Base-by-base conservation (phyloP, 495 filamentous ascomycete species). In the Tuber indicum region DNA sequence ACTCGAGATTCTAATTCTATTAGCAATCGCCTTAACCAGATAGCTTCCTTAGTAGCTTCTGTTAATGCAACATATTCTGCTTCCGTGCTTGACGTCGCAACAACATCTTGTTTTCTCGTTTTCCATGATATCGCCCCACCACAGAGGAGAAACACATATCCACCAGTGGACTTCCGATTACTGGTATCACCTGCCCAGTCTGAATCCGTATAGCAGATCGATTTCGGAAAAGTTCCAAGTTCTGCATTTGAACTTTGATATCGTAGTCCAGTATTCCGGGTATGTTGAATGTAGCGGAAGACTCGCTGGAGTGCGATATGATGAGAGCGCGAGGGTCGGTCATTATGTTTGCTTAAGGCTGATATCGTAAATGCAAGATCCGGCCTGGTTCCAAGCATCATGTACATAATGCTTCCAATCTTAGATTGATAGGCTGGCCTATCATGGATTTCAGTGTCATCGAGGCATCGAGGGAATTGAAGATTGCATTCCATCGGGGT, bases 1-100 rank as follows among this genome's bases (percentile, higher is more conserved):
- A 21, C 19, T 7, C 5, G 46, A 7, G 46, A 49, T 49, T 49
- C 46, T 49, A 49, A 21, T 49, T 21, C 46, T 4, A 49, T 21
- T 21, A 49, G 19, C 19, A 49, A 49, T 17, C 19, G 19, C 46
- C 46, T 3, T 2, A 49, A 7, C 46, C 19, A 49, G 5, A 49
- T 1, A 5, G 46, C 17, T 23, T 49, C 46, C 17, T 49, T 49
- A 5, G 75, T 41, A 14, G 70, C 62, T 36, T 77, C 76, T 2
- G 72, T 58, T 17, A 52, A 52, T 6, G 62, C 76, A 3, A 80
- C 44, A 72, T 80, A 77, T 75, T 80, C 78, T 17, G 75, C 52
- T 39, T 77, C 76, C 0, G 75, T 77, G 6, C 75, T 36, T 14
- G 46, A 70, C 42, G 71, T 36, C n/a, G 76, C 76, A 1, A 74